These are phyloP conservation scores for Fusarium tricinctum DNA, from an alignment of 2,329 filamentous ascomycete genomes.

Conservation along the genomic window DNA sequence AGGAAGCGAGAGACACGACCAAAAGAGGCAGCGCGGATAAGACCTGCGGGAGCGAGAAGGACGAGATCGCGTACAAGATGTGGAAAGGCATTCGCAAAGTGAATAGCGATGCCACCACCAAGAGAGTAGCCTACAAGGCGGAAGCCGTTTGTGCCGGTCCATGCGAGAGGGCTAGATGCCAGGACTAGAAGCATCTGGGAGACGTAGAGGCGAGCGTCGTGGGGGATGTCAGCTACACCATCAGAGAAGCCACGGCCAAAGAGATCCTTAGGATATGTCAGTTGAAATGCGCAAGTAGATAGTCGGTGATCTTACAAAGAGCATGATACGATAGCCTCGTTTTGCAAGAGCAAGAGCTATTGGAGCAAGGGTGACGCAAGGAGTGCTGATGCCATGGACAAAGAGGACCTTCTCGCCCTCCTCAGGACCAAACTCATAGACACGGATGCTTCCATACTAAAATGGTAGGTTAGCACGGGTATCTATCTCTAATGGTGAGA, in stretches of 20 bases:
- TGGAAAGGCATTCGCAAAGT: conserved; percentile 81
- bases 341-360: conserved; percentile 76
- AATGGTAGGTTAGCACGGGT: conserved; percentile 10
- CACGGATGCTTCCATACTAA: conserved; percentile 78
- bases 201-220: conserved; percentile 80
- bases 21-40: conserved; percentile 72
- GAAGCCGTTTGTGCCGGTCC: conserved; percentile 72
- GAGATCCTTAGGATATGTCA: conserved; percentile 65
- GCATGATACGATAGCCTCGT: conserved; percentile 82
- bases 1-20: conserved; percentile 64
- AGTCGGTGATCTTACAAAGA: conserved; percentile 68
- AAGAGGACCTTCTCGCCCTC: conserved; percentile 81
- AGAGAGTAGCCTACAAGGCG: conserved; percentile 84
- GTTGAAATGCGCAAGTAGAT: conserved; percentile 20
- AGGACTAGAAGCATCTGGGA: conserved; percentile 79
- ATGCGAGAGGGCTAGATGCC: conserved; percentile 76
- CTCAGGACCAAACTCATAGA: conserved; percentile 86
- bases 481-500: not conserved
- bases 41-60: conserved; percentile 82
- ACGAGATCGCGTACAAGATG: conserved; percentile 77
- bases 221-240: conserved; percentile 74
- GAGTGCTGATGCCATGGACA: conserved; percentile 87
- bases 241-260: conserved; percentile 78
- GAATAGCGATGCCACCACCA: conserved; percentile 81
- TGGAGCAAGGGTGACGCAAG: conserved; percentile 78